These are phyloP conservation scores for Obba rivulosa DNA, from an alignment of 768 basidiomycete species.

Conservation along the genomic window DNA sequence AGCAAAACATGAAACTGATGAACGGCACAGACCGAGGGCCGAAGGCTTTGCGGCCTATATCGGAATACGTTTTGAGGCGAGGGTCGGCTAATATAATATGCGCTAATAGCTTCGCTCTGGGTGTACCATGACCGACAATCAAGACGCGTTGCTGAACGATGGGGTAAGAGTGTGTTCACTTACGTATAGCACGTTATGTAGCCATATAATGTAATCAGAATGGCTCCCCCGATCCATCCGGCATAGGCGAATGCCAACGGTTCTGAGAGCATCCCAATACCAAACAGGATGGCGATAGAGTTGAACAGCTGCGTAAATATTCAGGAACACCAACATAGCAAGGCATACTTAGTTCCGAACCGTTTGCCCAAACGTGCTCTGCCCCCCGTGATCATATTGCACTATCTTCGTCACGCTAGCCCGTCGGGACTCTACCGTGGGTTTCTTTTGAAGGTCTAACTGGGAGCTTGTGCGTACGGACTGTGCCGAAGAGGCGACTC, in stretches of 20 bases:
- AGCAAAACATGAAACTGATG: conserved; percentile 72
- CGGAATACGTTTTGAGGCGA: conserved; percentile 75
- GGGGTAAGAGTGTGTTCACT: conserved; percentile 24
- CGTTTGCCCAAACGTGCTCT: conserved; percentile 72
- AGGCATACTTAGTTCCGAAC: conserved; percentile 30
- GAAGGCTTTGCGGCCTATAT: conserved; percentile 87
- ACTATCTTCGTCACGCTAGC: conserved; percentile 1
- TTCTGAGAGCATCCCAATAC: conserved; percentile 85
- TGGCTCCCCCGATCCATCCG: conserved; percentile 79
- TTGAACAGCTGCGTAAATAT: conserved; percentile 74
- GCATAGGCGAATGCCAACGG: conserved; percentile 89
- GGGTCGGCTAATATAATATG: conserved; percentile 66
- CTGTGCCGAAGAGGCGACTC: background rate
- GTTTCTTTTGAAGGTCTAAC: conserved; percentile 9
- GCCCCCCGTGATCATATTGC: conserved; percentile 34
- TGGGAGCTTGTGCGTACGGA: conserved; percentile 3
- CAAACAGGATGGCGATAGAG: conserved; percentile 78
- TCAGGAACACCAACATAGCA: background rate
- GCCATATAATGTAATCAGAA: conserved; percentile 72
- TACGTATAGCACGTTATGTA: conserved; percentile 86
- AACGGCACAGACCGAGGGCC: conserved; percentile 63
- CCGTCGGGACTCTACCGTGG: conserved; percentile 17
- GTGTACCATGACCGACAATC: too few relatives aligned
- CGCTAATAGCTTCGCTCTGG: conserved; percentile 84
- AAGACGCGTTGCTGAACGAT: background rate